Evolutionary conservation across 345 rosid genomes (phyloP).

Genomic region (Salix dunnii): DNA sequence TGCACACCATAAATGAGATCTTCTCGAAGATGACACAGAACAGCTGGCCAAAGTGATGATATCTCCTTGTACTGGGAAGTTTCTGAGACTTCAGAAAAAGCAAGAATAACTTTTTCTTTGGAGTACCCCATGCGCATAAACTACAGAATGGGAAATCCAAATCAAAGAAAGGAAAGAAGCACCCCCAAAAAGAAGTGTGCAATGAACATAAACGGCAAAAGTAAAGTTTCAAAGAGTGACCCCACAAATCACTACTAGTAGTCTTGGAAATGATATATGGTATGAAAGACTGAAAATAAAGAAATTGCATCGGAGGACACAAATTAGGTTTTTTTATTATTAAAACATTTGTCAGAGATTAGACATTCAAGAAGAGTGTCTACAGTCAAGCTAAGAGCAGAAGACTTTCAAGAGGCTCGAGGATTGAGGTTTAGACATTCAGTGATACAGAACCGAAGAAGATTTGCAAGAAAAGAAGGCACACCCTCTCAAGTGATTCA

Average conservation of each 20-base stretch:
- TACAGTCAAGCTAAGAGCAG: no score
- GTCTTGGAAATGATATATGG: not conserved
- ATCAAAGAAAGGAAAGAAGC: not conserved
- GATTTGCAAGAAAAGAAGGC: slow-evolving; percentile 3
- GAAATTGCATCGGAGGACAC: not conserved
- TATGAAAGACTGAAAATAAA: not conserved
- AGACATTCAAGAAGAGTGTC: no score
- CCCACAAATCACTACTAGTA: not conserved
- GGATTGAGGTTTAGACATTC: not conserved
- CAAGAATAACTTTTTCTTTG: slow-evolving; percentile 53
- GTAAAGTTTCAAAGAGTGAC: no score
- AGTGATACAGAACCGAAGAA: not conserved
- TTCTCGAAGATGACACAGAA: slow-evolving; percentile 67
- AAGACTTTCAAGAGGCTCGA: no score
- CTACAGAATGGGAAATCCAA: slow-evolving; percentile 32
- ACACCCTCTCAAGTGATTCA: slow-evolving; percentile 56
- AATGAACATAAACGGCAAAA: not conserved
- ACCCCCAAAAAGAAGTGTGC: not conserved
- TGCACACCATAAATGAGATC: slow-evolving; percentile 46
- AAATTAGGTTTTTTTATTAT: no score
- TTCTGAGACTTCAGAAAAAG: slow-evolving; percentile 57
- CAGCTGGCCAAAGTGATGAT: slow-evolving; percentile 59
- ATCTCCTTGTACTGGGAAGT: slow-evolving; percentile 51
- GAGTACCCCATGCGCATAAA: slow-evolving; percentile 55
- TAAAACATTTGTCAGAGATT: no score